Evolutionary conservation across 139 green algal genomes (phyloP).

Genomic region (Yamagishiella unicocca): DNA sequence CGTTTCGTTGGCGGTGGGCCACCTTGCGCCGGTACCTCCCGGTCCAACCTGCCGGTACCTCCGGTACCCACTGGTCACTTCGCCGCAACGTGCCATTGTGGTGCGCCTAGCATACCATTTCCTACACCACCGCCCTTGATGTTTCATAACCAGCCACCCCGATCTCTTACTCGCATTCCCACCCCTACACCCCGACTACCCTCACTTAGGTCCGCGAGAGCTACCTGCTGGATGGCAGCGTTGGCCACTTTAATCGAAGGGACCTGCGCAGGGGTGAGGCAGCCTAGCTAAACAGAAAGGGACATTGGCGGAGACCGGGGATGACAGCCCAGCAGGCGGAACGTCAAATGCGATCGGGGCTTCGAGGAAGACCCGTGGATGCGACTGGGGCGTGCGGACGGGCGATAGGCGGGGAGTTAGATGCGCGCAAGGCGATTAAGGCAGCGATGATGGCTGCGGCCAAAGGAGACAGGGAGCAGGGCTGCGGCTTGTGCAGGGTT

Average conservation of each 20-base stretch:
- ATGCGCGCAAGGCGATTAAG: not conserved
- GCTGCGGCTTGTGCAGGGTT: too few relatives aligned
- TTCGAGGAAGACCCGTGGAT: too few relatives aligned
- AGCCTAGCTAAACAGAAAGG: not conserved
- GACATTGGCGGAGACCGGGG: not conserved
- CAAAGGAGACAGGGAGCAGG: too few relatives aligned
- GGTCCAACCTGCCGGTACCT: too few relatives aligned
- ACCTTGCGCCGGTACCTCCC: too few relatives aligned
- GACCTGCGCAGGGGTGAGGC: slow-evolving; percentile 35
- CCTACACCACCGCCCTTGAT: not conserved
- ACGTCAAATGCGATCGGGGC: too few relatives aligned
- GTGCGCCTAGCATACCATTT: not conserved
- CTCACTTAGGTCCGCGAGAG: slow-evolving; percentile 20
- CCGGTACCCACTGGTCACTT: too few relatives aligned
- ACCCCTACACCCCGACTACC: not conserved
- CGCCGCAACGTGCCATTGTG: too few relatives aligned
- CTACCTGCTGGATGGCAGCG: slow-evolving; percentile 16
- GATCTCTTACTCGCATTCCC: not conserved
- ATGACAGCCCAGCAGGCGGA: too few relatives aligned
- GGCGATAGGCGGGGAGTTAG: not conserved
- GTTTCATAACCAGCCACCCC: too few relatives aligned
- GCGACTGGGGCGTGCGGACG: too few relatives aligned
- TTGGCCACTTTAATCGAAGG: slow-evolving; percentile 21
- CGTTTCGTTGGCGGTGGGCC: not conserved
- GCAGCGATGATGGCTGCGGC: not conserved